phyloP scores from a whole-genome alignment of 106 monocot genomes.

The Alisma plantagoaquatica region DNA sequence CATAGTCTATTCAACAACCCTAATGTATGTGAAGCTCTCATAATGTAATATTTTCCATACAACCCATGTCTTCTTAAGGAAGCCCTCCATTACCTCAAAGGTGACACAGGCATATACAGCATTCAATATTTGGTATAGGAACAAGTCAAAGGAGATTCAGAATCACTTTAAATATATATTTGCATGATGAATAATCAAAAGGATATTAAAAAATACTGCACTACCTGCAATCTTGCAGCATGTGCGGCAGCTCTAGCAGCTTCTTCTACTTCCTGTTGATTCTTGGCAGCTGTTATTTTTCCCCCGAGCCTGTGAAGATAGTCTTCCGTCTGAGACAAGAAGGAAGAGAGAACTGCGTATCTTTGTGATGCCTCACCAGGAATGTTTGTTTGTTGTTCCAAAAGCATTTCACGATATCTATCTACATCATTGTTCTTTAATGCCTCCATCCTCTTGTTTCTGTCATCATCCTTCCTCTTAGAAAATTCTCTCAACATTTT shows the following conservation, averaged over 20 bases:
- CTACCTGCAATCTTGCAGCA: slow-evolving; percentile 78
- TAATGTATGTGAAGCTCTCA: too few relatives aligned
- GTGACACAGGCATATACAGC: too few relatives aligned
- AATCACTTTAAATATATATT: too few relatives aligned
- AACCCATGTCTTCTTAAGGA: too few relatives aligned
- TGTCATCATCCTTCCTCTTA: slow-evolving; percentile 79
- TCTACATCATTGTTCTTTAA: slow-evolving; percentile 98
- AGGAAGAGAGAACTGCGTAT: slow-evolving; percentile 91
- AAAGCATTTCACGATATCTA: slow-evolving; percentile 84
- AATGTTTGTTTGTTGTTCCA: slow-evolving; percentile 86
- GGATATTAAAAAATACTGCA: too few relatives aligned
- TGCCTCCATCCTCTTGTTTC: slow-evolving; percentile 95
- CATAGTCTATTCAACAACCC: too few relatives aligned
- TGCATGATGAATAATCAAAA: too few relatives aligned
- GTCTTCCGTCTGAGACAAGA: slow-evolving; percentile 95
- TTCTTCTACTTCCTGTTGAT: slow-evolving; percentile 82
- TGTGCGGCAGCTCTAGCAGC: slow-evolving; percentile 74
- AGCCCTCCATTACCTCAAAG: too few relatives aligned
- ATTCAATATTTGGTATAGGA: too few relatives aligned
- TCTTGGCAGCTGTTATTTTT: slow-evolving; percentile 88
- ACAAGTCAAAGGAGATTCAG: too few relatives aligned
- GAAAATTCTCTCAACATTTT: slow-evolving; percentile 88
- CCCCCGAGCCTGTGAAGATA: slow-evolving; percentile 91
- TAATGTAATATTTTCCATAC: too few relatives aligned
- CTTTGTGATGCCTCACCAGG: slow-evolving; percentile 78